Evolutionary conservation across 108 stramenopile genomes (phyloP).

Genomic region (Nannochloropsis gaditana): DNA sequence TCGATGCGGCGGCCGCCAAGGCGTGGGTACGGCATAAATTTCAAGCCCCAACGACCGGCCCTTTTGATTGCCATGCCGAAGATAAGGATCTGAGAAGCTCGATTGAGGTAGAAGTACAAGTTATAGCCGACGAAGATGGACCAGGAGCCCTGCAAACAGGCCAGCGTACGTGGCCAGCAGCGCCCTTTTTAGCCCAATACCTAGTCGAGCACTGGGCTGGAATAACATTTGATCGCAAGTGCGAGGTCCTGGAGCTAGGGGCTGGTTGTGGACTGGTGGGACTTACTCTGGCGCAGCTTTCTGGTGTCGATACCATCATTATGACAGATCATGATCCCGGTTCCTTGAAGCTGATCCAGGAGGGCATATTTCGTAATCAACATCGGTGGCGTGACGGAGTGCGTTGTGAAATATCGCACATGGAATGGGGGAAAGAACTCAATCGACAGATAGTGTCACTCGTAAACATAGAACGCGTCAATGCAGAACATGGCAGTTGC

Average conservation of each 20-base stretch:
- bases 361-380: background rate
- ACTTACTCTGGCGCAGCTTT: background rate
- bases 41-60: background rate
- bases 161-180: background rate
- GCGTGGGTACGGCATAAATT: background rate
- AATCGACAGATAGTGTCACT: background rate
- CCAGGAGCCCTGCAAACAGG: conserved; percentile 1
- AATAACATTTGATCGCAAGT: background rate
- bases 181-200: background rate
- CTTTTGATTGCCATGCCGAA: background rate
- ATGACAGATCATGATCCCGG: conserved; percentile 4
- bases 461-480: background rate
- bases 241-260: background rate
- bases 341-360: background rate
- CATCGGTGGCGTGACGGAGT: background rate
- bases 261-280: background rate
- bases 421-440: background rate
- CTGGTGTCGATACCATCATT: background rate
- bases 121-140: background rate
- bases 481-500: background rate
- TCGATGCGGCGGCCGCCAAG: background rate
- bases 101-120: conserved; percentile 15
- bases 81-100: background rate
- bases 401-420: background rate
- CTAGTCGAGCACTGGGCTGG: background rate